phyloP scores from a whole-genome alignment of 2,329 filamentous ascomycete species.

The Shiraia bambusicola region DNA sequence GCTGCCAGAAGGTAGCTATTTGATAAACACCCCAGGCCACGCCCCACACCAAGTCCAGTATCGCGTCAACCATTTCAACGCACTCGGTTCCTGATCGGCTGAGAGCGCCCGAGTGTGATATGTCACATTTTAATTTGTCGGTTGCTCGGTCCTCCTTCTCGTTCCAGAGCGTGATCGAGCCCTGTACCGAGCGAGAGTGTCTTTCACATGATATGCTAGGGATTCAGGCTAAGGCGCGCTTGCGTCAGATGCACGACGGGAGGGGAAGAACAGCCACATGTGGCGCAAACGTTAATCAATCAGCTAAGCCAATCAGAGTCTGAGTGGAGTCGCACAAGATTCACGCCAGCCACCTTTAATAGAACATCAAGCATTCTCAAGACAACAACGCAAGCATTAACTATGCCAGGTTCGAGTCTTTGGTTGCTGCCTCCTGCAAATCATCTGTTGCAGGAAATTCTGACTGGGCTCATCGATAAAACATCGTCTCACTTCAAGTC shows the following conservation, averaged over 20 bases:
- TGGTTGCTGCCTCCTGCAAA: constrained; percentile 46
- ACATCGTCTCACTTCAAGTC: constrained; percentile 40
- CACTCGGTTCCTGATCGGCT: constrained; percentile 17
- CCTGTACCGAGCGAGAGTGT: constrained; percentile 2
- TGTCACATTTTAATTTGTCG: constrained; percentile 32
- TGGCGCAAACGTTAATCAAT: constrained; percentile 9
- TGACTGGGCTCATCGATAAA: constrained; percentile 40
- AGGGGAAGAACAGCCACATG: constrained; percentile 8
- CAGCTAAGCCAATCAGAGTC: background rate
- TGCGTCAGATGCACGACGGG: constrained; percentile 9
- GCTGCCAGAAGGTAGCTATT: constrained; percentile 45
- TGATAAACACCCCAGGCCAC: constrained; percentile 39
- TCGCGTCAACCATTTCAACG: constrained; percentile 23
- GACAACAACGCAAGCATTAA: constrained; percentile 1
- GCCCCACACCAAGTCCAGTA: constrained; percentile 22
- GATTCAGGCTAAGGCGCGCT: constrained; percentile 3
- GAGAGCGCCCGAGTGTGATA: constrained; percentile 16
- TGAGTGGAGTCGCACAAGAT: no score
- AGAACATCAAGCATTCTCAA: background rate
- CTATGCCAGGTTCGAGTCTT: constrained; percentile 47
- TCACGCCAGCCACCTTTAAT: background rate
- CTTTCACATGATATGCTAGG: constrained; percentile 27
- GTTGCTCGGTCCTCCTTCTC: constrained; percentile 18
- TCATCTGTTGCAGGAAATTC: constrained; percentile 31
- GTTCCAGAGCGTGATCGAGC: constrained; percentile 12